phyloP scores from a whole-genome alignment of 805 yeast genomes.

The Wickerhamomyces ciferrii region DNA sequence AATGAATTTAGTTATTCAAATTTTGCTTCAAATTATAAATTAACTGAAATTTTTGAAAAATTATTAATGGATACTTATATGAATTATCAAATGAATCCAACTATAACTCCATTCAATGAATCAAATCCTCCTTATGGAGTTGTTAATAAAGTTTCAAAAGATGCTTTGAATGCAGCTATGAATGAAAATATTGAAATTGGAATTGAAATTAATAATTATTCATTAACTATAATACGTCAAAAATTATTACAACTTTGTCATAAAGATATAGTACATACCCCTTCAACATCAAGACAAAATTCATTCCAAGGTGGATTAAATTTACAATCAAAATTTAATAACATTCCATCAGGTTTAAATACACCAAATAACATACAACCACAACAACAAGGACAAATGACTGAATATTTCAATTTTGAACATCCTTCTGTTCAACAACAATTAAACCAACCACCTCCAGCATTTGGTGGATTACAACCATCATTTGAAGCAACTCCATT shows the following conservation, averaged over 20 bases:
- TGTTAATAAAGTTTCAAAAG: conserved; percentile 52
- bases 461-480: conserved; percentile 11
- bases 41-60: conserved; percentile 36
- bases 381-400: conserved; percentile 2
- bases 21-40: conserved; percentile 21
- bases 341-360: not conserved
- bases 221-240: conserved; percentile 33
- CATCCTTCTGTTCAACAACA: conserved; percentile 11
- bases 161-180: conserved; percentile 37
- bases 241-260: conserved; percentile 25
- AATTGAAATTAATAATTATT: conserved; percentile 29
- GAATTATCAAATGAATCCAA: conserved; percentile 47
- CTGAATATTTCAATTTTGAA: conserved; percentile 20
- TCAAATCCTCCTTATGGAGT: conserved; percentile 65
- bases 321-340: conserved; percentile 13
- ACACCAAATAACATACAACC: not conserved
- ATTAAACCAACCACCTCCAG: conserved; percentile 5
- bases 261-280: conserved; percentile 5
- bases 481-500: conserved; percentile 13
- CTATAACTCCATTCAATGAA: conserved; percentile 63
- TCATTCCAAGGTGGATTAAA: conserved; percentile 10
- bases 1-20: conserved; percentile 19
- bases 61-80: conserved; percentile 43
- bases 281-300: conserved; percentile 11
- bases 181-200: conserved; percentile 30